Evolutionary conservation across 768 basidiomycete genomes (phyloP).

Genomic region (Clitopilus hobsonii): DNA sequence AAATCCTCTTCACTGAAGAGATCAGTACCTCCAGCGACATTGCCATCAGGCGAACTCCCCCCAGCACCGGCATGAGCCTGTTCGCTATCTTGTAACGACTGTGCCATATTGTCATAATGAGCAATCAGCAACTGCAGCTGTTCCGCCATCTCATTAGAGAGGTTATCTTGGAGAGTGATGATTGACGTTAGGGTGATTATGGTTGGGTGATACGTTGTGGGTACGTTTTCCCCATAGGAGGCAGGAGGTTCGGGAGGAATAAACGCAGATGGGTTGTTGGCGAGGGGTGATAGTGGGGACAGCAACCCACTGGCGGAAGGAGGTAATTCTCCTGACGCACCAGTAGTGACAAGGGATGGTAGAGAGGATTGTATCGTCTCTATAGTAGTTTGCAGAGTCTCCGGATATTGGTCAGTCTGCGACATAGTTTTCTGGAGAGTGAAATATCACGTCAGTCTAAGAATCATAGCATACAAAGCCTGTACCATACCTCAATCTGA

Average conservation of each 20-base stretch:
- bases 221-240: neutral
- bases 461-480: neutral
- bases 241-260: neutral
- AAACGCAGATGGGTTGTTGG: conserved; percentile 5
- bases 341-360: neutral
- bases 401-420: conserved; percentile 1
- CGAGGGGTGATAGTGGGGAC: neutral
- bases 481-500: conserved; percentile 59
- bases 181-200: conserved; percentile 37
- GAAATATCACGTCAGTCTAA: conserved; percentile 23
- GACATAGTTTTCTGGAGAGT: conserved; percentile 3
- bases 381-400: neutral
- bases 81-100: conserved; percentile 62
- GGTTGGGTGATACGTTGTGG: neutral
- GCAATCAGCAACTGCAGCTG: conserved; percentile 66
- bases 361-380: neutral
- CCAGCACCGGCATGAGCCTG: neutral
- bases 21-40: conserved; percentile 45
- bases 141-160: conserved; percentile 63
- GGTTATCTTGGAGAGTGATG: conserved; percentile 51
- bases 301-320: no score
- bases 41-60: neutral
- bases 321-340: neutral
- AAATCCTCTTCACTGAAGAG: conserved; percentile 65
- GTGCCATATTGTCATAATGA: conserved; percentile 77